A percentile compares a stretch with the other conserved stretches of the same genome.
These are phyloP conservation scores for Acephala macrosclerotiorum DNA, from an alignment of 2,329 filamentous ascomycete genomes.

Conservation along the genomic window DNA sequence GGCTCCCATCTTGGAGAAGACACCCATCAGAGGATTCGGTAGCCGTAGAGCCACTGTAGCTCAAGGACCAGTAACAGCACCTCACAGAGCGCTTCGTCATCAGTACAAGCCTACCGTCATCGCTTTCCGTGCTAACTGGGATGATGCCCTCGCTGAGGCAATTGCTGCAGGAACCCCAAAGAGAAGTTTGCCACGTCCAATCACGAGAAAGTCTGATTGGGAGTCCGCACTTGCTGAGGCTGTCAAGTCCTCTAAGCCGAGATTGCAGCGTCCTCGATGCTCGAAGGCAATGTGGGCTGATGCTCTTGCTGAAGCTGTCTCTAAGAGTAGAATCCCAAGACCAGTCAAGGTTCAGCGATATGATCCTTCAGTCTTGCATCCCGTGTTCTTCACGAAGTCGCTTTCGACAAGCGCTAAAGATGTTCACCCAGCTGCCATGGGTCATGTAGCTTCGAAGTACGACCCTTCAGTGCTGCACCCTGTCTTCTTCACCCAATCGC, in stretches of 20 bases:
- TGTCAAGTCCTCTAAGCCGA: conserved; percentile 21
- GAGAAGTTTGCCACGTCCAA: conserved; percentile 15
- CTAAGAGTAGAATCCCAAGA: conserved; percentile 5
- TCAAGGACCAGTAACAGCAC: not conserved
- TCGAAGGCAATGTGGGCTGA: conserved; percentile 30
- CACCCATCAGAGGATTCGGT: conserved; percentile 27
- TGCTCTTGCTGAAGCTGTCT: conserved; percentile 33
- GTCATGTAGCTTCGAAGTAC: conserved; percentile 22
- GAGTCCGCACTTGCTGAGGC: conserved; percentile 32
- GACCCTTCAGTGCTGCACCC: conserved; percentile 34
- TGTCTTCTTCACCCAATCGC: conserved; percentile 33
- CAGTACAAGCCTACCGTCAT: conserved; percentile 24
- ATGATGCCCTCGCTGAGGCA: conserved; percentile 37
- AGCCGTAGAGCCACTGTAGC: conserved; percentile 16
- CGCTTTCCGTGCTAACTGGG: conserved; percentile 34
- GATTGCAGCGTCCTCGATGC: conserved; percentile 27
- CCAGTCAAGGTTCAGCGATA: conserved; percentile 11
- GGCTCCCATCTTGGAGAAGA: conserved; percentile 26
- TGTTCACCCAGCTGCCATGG: conserved; percentile 35
- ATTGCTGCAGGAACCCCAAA: conserved; percentile 31
- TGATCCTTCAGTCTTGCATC: conserved; percentile 33
- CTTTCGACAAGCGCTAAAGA: conserved; percentile 21
- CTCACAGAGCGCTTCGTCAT: conserved; percentile 28
- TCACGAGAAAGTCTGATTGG: conserved; percentile 31
- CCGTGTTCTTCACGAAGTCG: conserved; percentile 35